phyloP scores from a whole-genome alignment of 805 yeast species.

The Pichia manshurica region DNA sequence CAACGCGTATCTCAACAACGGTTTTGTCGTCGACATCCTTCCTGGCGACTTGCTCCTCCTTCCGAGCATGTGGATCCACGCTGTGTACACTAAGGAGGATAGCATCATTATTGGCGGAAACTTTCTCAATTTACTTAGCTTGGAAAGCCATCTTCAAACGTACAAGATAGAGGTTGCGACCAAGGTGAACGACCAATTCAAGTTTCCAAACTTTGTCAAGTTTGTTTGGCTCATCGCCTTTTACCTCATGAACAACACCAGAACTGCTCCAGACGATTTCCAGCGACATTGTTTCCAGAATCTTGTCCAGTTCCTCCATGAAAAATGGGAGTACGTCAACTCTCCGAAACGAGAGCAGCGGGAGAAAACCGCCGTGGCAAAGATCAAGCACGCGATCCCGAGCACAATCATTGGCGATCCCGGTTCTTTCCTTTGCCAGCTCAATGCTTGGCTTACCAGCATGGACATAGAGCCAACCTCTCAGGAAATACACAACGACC shows the following conservation, averaged over 20 bases:
- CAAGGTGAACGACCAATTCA: slow-evolving; percentile 66
- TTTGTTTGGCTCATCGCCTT: slow-evolving; percentile 65
- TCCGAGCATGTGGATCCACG: slow-evolving; percentile 93
- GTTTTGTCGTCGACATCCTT: slow-evolving; percentile 27
- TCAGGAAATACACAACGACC: too few relatives aligned
- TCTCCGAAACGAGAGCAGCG: background rate
- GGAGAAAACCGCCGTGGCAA: slow-evolving; percentile 14
- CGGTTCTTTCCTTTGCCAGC: background rate
- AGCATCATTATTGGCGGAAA: slow-evolving; percentile 86
- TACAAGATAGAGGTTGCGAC: slow-evolving; percentile 60
- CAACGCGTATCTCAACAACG: slow-evolving; percentile 31
- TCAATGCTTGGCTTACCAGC: background rate
- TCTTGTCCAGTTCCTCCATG: slow-evolving; percentile 20
- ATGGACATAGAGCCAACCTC: background rate
- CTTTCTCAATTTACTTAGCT: slow-evolving; percentile 60
- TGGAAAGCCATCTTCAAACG: slow-evolving; percentile 57
- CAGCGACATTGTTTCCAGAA: slow-evolving; percentile 20
- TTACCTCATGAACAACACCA: slow-evolving; percentile 26
- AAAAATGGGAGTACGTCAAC: slow-evolving; percentile 6
- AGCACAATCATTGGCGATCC: slow-evolving; percentile 10
- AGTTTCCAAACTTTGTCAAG: slow-evolving; percentile 70
- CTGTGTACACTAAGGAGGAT: slow-evolving; percentile 78
- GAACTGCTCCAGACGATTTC: slow-evolving; percentile 4
- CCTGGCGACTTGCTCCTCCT: slow-evolving; percentile 75
- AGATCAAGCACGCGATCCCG: slow-evolving; percentile 39